phyloP scores from a whole-genome alignment of 495 filamentous ascomycete species.

The Xylaria grammica region DNA sequence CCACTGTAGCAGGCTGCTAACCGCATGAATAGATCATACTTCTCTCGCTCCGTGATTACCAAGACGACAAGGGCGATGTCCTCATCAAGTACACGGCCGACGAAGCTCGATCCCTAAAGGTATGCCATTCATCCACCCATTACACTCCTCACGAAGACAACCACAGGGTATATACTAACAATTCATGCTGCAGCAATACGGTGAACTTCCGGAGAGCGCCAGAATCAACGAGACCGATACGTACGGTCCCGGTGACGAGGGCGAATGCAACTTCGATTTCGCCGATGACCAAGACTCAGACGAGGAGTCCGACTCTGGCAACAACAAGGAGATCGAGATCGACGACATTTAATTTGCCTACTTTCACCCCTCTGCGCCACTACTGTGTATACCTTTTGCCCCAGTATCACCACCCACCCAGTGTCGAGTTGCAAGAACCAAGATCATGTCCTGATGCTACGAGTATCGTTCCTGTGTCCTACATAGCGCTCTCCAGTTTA shows the following conservation, averaged over 20 bases:
- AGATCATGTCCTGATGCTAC: not conserved
- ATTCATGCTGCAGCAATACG: conserved; percentile 69
- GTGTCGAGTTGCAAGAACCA: not conserved
- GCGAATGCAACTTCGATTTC: conserved; percentile 85
- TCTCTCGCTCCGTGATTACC: conserved; percentile 94
- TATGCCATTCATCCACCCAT: conserved; percentile 18
- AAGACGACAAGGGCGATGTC: conserved; percentile 98
- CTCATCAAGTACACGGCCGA: conserved; percentile 99
- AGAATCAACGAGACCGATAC: conserved; percentile 99
- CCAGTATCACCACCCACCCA: not conserved
- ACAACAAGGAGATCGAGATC: conserved; percentile 70
- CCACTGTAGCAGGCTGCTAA: not conserved
- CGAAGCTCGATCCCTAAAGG: conserved; percentile 81
- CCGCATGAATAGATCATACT: conserved; percentile 74
- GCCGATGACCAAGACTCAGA: conserved; percentile 83
- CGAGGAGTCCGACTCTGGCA: conserved; percentile 64
- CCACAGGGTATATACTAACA: conserved; percentile 38
- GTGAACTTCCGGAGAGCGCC: conserved; percentile 94
- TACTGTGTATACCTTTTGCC: not conserved
- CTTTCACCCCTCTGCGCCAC: conserved; percentile 10
- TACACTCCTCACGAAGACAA: not conserved
- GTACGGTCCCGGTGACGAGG: conserved; percentile 73
- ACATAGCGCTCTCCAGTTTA: not conserved
- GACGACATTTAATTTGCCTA: conserved; percentile 67
- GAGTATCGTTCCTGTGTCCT: not conserved